These are phyloP conservation scores for Alternaria triticimaculans DNA, from an alignment of 2,329 filamentous ascomycete genomes.

Conservation along the genomic window DNA sequence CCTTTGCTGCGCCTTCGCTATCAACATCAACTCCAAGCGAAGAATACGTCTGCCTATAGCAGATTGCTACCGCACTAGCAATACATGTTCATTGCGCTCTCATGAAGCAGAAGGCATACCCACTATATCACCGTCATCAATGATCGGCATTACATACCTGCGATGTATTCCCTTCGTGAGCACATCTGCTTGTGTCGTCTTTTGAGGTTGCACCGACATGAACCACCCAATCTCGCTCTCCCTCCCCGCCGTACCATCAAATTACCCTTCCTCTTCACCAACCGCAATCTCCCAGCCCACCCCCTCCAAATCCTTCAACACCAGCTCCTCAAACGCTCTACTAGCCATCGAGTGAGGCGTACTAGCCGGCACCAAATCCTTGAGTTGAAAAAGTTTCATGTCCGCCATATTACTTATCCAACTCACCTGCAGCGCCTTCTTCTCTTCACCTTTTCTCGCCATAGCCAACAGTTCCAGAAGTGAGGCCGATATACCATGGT, in stretches of 20 bases:
- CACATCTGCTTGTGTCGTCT: no score
- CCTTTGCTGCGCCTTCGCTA: no score
- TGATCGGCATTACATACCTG: no score
- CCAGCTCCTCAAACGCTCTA: not conserved
- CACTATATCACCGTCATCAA: no score
- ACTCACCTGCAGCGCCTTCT: not conserved
- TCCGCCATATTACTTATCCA: not conserved
- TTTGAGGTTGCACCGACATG: no score
- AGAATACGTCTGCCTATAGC: no score
- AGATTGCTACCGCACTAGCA: no score
- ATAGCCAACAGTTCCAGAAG: not conserved
- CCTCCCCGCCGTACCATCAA: not conserved
- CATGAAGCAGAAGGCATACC: no score
- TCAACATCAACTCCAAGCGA: no score
- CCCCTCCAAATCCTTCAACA: not conserved
- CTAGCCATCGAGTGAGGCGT: not conserved
- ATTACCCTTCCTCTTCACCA: not conserved
- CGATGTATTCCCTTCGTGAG: fast-evolving
- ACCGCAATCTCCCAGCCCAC: not conserved
- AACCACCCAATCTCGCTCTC: fast-evolving
- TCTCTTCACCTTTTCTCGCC: not conserved
- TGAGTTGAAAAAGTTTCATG: fast-evolving
- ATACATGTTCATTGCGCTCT: no score
- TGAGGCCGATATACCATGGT: not conserved
- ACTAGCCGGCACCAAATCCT: not conserved